These are phyloP conservation scores for Eucalyptus rudis DNA, from an alignment of 345 rosid species.

Conservation along the genomic window DNA sequence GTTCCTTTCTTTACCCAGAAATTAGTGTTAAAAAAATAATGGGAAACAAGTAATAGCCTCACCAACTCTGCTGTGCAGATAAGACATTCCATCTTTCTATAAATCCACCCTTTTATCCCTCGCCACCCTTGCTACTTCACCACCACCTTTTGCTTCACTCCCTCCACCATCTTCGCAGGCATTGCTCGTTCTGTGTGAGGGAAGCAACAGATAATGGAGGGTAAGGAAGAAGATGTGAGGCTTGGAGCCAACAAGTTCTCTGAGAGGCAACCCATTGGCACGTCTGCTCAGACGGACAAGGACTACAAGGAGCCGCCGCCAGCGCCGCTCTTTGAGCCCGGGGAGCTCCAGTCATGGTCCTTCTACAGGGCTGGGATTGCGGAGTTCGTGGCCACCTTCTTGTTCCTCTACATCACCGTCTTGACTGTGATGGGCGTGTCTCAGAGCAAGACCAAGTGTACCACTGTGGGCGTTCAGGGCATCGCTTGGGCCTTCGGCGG, in stretches of 20 bases:
- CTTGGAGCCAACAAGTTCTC: slow-evolving; percentile 10
- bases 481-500: slow-evolving; percentile 15
- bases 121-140: neutral
- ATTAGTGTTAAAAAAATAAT: neutral
- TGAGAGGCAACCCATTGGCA: slow-evolving; percentile 10
- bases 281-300: slow-evolving; percentile 6
- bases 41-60: neutral
- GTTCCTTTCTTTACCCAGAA: neutral
- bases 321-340: slow-evolving; percentile 13
- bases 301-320: slow-evolving; percentile 14
- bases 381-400: slow-evolving; percentile 15
- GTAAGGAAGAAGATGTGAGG: slow-evolving; percentile 10
- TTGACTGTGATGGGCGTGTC: slow-evolving; percentile 17
- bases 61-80: neutral
- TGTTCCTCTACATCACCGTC: slow-evolving; percentile 11
- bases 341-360: slow-evolving; percentile 9
- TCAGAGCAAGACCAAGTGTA: neutral
- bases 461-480: slow-evolving; percentile 7
- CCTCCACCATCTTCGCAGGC: neutral
- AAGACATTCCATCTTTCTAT: neutral
- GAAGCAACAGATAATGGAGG: neutral
- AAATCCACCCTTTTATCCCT: neutral
- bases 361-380: slow-evolving; percentile 16
- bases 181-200: neutral
- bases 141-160: neutral